These are phyloP conservation scores for Phytophthora nicotianae DNA, from an alignment of 352 stramenopile genomes.

Conservation along the genomic window DNA sequence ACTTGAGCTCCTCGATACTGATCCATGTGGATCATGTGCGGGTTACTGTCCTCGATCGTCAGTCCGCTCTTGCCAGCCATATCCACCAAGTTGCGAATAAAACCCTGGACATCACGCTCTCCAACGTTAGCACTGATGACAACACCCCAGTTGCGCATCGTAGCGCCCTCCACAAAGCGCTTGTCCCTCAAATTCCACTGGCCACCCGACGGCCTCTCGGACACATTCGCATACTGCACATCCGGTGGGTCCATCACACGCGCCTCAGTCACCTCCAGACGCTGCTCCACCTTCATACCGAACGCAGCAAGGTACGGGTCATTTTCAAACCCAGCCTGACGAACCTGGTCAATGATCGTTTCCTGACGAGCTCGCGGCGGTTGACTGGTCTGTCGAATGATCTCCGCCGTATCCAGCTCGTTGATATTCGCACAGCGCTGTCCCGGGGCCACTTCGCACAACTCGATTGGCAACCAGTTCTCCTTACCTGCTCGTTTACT, in stretches of 20 bases:
- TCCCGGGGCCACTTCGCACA: slow-evolving; percentile 75
- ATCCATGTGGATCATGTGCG: slow-evolving; percentile 46
- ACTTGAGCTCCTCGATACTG: slow-evolving; percentile 44
- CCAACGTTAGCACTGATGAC: slow-evolving; percentile 47
- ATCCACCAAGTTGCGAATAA: slow-evolving; percentile 48
- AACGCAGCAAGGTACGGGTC: slow-evolving; percentile 70
- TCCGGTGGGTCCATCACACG: slow-evolving; percentile 63
- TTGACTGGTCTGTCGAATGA: slow-evolving; percentile 75
- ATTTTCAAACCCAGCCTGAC: slow-evolving; percentile 69
- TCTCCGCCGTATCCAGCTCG: slow-evolving; percentile 81
- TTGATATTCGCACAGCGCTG: slow-evolving; percentile 81
- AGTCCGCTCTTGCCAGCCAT: slow-evolving; percentile 44
- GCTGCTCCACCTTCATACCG: slow-evolving; percentile 60
- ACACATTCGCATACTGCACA: slow-evolving; percentile 66
- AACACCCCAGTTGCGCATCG: slow-evolving; percentile 62
- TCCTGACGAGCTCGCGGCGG: slow-evolving; percentile 49
- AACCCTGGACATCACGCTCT: slow-evolving; percentile 47
- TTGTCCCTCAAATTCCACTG: slow-evolving; percentile 84
- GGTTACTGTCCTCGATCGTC: slow-evolving; percentile 44
- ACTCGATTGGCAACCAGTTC: slow-evolving; percentile 80
- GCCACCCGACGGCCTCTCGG: slow-evolving; percentile 60
- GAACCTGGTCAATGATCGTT: slow-evolving; percentile 69
- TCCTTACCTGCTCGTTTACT: slow-evolving; percentile 46
- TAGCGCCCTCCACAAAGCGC: slow-evolving; percentile 59
- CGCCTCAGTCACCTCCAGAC: slow-evolving; percentile 52